A percentile compares a stretch with the other conserved stretches of the same genome.
These are phyloP conservation scores for Monosporascus ibericus DNA, from an alignment of 2,329 filamentous ascomycete species.

Conservation along the genomic window DNA sequence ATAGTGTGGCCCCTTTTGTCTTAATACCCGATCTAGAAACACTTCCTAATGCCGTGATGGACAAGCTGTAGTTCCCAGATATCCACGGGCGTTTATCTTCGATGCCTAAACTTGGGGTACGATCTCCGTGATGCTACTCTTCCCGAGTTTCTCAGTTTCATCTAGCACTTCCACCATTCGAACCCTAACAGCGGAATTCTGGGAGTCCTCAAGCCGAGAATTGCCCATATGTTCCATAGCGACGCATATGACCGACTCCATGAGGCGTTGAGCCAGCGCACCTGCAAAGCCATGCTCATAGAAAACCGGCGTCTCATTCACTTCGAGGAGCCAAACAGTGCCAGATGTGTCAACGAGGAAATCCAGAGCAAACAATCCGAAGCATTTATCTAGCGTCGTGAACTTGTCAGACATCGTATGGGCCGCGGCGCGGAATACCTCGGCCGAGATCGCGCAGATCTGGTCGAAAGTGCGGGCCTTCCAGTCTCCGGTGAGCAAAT, in stretches of 20 bases:
- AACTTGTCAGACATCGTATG: slow-evolving; percentile 34
- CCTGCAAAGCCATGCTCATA: slow-evolving; percentile 29
- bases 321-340: slow-evolving; percentile 29
- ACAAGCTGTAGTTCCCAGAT: too few relatives aligned
- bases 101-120: slow-evolving; percentile 5
- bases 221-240: slow-evolving; percentile 29
- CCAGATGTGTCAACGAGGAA: slow-evolving; percentile 28
- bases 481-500: slow-evolving; percentile 26
- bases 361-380: slow-evolving; percentile 31
- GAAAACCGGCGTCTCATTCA: slow-evolving; percentile 33
- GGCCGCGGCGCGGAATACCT: slow-evolving; percentile 28
- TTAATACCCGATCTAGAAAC: too few relatives aligned
- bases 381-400: slow-evolving; percentile 29
- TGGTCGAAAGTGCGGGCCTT: slow-evolving; percentile 28
- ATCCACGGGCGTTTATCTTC: too few relatives aligned
- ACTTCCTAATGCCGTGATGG: too few relatives aligned
- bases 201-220: slow-evolving; percentile 5
- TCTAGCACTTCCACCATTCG: slow-evolving; percentile 21
- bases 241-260: slow-evolving; percentile 29
- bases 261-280: slow-evolving; percentile 25
- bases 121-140: slow-evolving; percentile 24
- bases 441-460: slow-evolving; percentile 26
- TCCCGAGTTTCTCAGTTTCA: slow-evolving; percentile 20
- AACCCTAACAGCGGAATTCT: slow-evolving; percentile 7
- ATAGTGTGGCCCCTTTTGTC: too few relatives aligned